Evolutionary conservation across 331 rosid species (phyloP), one percentile per base, ranked within the genome.

Genomic region (Saraca asoca): DNA sequence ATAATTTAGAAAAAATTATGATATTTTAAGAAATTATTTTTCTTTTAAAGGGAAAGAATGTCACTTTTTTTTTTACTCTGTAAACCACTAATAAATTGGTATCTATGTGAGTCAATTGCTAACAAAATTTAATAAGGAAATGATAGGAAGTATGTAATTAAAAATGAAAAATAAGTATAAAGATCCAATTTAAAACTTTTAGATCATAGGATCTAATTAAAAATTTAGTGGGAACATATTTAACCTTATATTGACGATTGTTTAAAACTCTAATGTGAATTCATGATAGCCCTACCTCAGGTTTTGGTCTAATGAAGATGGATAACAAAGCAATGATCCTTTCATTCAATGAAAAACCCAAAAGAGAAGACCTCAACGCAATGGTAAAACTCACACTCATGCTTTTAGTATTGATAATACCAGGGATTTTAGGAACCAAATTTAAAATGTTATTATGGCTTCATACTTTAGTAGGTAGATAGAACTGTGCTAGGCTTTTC

Each of bases 261-360:
- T 58, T 24, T 60, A 56, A 68, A 68, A 70, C 70, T 80, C 20
- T 58, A 8, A 29, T 75, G 58, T 58, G 56, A 76, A 72, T 75
- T 43, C 9, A 54, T 69, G 73, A 78, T 66, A 93, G 98, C 37
- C 98, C 96, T 68, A 96, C 98, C 77, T 87, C 98, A 59, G 96
- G 89, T 76, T 93, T 93, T 68, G 96, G 96, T 64, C 85, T 92
- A 9, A 87, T 89, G 96, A 92, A 89, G 85, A 92, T 85, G 72
- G 98, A 92, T 78, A 76, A 87, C 43, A 93, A 90, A 77, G 98
- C 95, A 79, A 82, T 91, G 73, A 68, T 93, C 79, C 88, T 93
- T 75, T 87, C 96, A 66, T 87, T 89, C 81, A 85, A 91, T 55
- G 96, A 93, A 82, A 89, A 93, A 77, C 98, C 95, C 44, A 93